phyloP scores from a whole-genome alignment of 164 flowering plant species.

The Warburgia ugandensis region DNA sequence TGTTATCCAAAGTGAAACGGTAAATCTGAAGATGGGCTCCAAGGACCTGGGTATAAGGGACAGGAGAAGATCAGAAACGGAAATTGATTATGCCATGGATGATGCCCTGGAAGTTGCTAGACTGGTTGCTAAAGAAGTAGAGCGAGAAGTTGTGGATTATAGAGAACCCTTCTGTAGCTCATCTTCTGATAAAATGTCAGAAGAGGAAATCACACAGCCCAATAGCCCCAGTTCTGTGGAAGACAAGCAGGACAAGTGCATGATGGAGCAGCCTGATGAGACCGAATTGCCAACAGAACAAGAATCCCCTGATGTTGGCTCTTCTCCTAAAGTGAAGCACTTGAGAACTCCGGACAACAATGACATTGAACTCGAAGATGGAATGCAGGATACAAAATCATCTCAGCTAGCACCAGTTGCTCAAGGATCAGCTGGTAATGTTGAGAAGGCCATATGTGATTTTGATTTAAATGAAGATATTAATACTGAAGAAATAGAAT shows the following conservation, averaged over 20 bases:
- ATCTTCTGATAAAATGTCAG: conserved; percentile 44
- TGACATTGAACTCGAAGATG: conserved; percentile 22
- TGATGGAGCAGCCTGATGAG: conserved; percentile 12
- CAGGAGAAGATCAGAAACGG: conserved; percentile 37
- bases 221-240: conserved; percentile 51
- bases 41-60: conserved; percentile 17
- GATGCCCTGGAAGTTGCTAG: conserved; percentile 86
- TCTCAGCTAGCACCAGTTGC: conserved; percentile 42
- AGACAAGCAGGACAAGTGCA: conserved; percentile 24
- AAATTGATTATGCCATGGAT: conserved; percentile 56
- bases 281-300: conserved; percentile 22
- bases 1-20: conserved; percentile 15
- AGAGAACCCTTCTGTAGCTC: conserved; percentile 51
- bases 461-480: conserved; percentile 69
- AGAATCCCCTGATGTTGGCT: conserved; percentile 23
- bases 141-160: conserved; percentile 50
- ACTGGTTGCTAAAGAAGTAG: conserved; percentile 74
- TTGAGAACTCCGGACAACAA: conserved; percentile 16
- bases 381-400: conserved; percentile 27
- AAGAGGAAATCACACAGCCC: conserved; percentile 30
- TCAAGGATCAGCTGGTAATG: conserved; percentile 28
- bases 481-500: conserved; percentile 44
- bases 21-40: conserved; percentile 15
- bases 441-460: conserved; percentile 28
- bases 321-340: conserved; percentile 21